Base-by-base conservation (phyloP, 257 asterid species). In the Verbascum thapsus region DNA sequence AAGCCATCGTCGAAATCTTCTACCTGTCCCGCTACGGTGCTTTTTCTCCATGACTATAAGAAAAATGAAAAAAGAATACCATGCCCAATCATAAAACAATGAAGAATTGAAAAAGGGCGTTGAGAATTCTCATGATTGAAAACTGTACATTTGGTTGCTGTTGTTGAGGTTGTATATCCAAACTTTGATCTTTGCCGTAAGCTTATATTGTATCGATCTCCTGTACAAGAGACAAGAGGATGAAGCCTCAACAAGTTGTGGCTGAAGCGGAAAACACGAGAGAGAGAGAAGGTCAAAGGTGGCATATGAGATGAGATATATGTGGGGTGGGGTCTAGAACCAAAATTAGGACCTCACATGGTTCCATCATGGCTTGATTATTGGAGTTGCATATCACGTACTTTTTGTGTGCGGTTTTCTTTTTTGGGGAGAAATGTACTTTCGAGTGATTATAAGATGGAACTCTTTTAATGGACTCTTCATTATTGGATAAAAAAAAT, bases 1-100 rank as follows among this genome's bases (percentile, higher is more conserved):
- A 71, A 91, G 82, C 95, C 94, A 91, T 73, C 80, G 72, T 12
- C 49, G 82, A 51, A 88, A 67, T 77, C 65, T 77, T 40, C 55
- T 74, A 1, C 69, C 67, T 53, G 72, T 81, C 61, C 71, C 75
- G 54, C 19, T 71, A 12, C 69, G 61, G 18, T 74, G 74, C 73
- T 79, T 76, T 72, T 53, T 74, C 70, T 79, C 95, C 96, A 90
- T 85, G 67, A 20, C 53, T 54, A 53, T 71, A 53, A 67, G 49
- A 32, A 26, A 48, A 11, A n/a, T n/a, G n/a, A n/a, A n/a, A 59
- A 43, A 45, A 57, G 60, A 1, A 26, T 26, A 26, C 68, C 83
- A 55, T 72, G 50, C 71, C 80, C 64, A 17, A 58, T 62, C 68
- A 80, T 48, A 70, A 47, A 56, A 48, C 63, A 45, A 66, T 56